Conservation (phyloP, 2,329 filamentous ascomycete genomes). For the Allantophomopsis cytisporea region DNA sequence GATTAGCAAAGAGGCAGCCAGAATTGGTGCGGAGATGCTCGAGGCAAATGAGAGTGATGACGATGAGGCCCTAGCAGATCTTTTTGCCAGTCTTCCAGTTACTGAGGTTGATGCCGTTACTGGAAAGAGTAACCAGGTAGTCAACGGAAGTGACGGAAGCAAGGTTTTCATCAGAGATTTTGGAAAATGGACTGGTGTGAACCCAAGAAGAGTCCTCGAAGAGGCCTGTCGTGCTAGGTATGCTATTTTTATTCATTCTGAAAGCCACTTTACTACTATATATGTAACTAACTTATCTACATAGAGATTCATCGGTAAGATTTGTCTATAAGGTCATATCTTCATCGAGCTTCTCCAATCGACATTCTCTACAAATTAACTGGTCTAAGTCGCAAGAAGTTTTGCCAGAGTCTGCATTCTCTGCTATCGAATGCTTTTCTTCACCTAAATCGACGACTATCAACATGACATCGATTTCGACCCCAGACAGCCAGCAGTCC, state of each 20-base stretch:
- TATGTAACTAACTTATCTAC: background rate
- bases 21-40: constrained; percentile 43
- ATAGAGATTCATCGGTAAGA: constrained; percentile 55
- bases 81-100: constrained; percentile 48
- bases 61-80: constrained; percentile 36
- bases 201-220: constrained; percentile 63
- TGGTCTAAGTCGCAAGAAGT: constrained; percentile 66
- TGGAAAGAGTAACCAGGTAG: constrained; percentile 42
- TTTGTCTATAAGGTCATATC: constrained; percentile 59
- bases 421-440: constrained; percentile 16
- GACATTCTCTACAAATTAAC: constrained; percentile 58
- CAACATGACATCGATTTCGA: constrained; percentile 62
- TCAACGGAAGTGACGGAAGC: constrained; percentile 35
- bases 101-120: constrained; percentile 42
- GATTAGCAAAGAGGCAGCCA: constrained; percentile 40
- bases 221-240: constrained; percentile 77
- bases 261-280: background rate
- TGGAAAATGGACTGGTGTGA: constrained; percentile 67
- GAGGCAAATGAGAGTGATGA: constrained; percentile 36
- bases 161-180: constrained; percentile 65
- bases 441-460: constrained; percentile 43
- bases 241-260: constrained; percentile 9
- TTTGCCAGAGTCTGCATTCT: constrained; percentile 20
- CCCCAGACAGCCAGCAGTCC: constrained; percentile 66
- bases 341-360: constrained; percentile 58